phyloP scores from a whole-genome alignment of 225 moss, liverwort and hornwort genomes.

The Lunularia cruciata region DNA sequence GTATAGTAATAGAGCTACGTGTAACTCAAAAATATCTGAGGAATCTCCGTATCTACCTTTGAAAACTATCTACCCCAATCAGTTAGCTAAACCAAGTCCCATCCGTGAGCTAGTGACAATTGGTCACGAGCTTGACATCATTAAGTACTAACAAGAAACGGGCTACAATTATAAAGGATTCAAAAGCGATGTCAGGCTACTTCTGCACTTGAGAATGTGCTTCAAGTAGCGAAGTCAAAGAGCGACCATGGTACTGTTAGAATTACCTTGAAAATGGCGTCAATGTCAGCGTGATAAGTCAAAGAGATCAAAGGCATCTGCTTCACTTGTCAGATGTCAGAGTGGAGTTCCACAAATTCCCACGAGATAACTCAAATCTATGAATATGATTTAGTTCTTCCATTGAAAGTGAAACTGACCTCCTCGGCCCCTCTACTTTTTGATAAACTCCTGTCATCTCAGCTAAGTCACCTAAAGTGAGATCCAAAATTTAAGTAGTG shows the following conservation, averaged over 20 bases:
- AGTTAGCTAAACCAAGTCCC: background rate
- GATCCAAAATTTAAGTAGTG: background rate
- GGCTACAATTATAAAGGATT: background rate
- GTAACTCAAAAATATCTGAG: no score
- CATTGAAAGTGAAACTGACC: slow-evolving; percentile 11
- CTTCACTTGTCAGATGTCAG: slow-evolving; percentile 33
- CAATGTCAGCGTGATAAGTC: slow-evolving; percentile 37
- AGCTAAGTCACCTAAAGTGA: background rate
- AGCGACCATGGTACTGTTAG: slow-evolving; percentile 28
- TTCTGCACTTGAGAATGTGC: slow-evolving; percentile 15
- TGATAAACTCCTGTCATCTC: background rate
- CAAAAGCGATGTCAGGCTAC: slow-evolving; percentile 21
- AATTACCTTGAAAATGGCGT: slow-evolving; percentile 27
- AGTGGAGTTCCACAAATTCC: slow-evolving; percentile 14
- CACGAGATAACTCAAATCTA: background rate
- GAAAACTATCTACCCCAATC: background rate
- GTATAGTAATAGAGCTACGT: no score
- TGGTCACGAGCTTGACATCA: background rate
- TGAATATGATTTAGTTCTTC: slow-evolving; percentile 6
- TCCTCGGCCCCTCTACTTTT: background rate
- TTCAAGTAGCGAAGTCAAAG: slow-evolving; percentile 19
- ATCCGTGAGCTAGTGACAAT: slow-evolving; percentile 6
- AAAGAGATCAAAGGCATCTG: slow-evolving; percentile 37
- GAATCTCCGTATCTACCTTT: no score
- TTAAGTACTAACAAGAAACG: background rate